Conservation (phyloP, 139 green algal species). For the Limnomonas spitsbergensis region DNA sequence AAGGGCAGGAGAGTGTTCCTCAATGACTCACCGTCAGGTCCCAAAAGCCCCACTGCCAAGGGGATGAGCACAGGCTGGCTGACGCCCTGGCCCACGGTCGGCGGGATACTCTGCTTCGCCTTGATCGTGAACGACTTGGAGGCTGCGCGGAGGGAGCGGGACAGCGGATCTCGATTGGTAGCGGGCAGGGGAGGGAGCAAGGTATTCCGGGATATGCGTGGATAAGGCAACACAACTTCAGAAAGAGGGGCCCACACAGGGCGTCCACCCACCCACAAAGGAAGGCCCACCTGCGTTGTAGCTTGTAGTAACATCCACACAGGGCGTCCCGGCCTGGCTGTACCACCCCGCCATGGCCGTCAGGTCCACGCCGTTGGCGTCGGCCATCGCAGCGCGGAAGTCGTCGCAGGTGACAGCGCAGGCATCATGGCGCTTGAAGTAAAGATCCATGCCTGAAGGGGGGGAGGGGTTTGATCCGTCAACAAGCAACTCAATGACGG, state of each 20-base stretch:
- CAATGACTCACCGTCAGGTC: slow-evolving; percentile 57
- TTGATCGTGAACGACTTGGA: slow-evolving; percentile 79
- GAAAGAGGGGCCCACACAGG: no score
- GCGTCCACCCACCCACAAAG: no score
- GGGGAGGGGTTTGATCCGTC: no score
- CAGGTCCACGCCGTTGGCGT: slow-evolving; percentile 90
- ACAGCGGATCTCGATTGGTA: no score
- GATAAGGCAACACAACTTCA: no score
- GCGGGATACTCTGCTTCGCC: slow-evolving; percentile 62
- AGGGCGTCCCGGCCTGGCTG: slow-evolving; percentile 50
- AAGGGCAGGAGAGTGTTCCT: no score
- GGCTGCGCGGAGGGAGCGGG: no score
- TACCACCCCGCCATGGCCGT: slow-evolving; percentile 66
- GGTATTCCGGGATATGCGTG: no score
- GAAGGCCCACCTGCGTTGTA: slow-evolving; percentile 77
- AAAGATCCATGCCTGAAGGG: slow-evolving; percentile 97
- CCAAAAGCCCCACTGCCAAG: slow-evolving; percentile 81
- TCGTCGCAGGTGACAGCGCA: slow-evolving; percentile 96
- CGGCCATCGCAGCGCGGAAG: slow-evolving; percentile 93
- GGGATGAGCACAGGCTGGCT: slow-evolving; percentile 85
- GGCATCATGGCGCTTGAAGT: slow-evolving; percentile 96
- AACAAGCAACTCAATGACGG: no score
- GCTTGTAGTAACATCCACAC: slow-evolving; percentile 1
- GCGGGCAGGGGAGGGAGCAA: no score
- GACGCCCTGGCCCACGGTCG: slow-evolving; percentile 71